A percentile compares a stretch with the other conserved stretches of the same genome.
Conservation (phyloP, 257 asterid species). For the Salvia miltiorrhiza region DNA sequence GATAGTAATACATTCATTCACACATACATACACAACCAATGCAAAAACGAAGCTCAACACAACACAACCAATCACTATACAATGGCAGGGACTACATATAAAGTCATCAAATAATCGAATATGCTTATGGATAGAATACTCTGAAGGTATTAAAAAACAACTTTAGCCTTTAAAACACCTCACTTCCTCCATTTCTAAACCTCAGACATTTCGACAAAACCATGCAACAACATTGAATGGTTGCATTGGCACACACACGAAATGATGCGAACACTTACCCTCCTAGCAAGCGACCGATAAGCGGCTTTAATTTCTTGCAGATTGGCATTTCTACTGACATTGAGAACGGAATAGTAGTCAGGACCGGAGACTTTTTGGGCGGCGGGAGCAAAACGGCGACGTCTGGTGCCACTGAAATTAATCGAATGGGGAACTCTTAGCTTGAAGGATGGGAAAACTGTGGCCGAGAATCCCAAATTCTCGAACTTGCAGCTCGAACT, state of each 20-base stretch:
- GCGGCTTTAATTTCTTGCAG: conserved; percentile 81
- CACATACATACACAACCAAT: not conserved
- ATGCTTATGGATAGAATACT: not conserved
- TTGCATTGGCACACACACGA: not conserved
- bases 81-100: not conserved
- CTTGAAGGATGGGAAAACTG: conserved; percentile 24
- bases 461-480: conserved; percentile 29
- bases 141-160: not conserved
- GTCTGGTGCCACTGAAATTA: conserved; percentile 16
- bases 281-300: conserved; percentile 92
- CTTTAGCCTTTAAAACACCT: not conserved
- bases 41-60: not conserved
- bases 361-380: conserved; percentile 34
- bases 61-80: not conserved
- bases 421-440: conserved; percentile 19
- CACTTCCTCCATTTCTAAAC: not conserved
- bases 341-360: conserved; percentile 79
- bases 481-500: conserved; percentile 27
- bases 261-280: conserved; percentile 37
- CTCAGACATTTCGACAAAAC: not conserved
- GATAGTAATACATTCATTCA: not conserved
- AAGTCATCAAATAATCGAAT: not conserved
- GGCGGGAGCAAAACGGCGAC: conserved; percentile 51
- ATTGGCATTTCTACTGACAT: conserved; percentile 71
- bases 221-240: not conserved